These are phyloP conservation scores for Clarireedia hainanense DNA, from an alignment of 2,329 filamentous ascomycete genomes.

Conservation along the genomic window DNA sequence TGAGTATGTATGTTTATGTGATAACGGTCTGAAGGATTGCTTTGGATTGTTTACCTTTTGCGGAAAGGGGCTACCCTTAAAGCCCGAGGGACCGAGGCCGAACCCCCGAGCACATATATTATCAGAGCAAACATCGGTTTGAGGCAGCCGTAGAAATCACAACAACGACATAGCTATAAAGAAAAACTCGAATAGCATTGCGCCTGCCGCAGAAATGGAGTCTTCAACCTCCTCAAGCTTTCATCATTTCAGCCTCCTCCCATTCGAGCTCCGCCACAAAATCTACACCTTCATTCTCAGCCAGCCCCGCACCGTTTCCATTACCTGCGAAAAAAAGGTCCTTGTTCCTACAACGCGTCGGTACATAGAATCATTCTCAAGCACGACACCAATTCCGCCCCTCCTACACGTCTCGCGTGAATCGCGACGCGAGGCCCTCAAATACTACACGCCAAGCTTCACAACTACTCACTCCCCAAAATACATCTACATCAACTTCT, in stretches of 20 bases:
- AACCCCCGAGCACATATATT: too few species aligned
- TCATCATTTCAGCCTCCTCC: constrained; percentile 22
- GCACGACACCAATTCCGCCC: constrained; percentile 19
- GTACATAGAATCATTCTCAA: constrained; percentile 13
- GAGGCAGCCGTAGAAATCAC: too few species aligned
- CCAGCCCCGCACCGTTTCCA: constrained; percentile 14
- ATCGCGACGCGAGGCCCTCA: constrained; percentile 23
- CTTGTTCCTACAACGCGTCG: constrained; percentile 3
- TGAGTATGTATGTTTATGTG: too few species aligned
- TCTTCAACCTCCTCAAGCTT: constrained; percentile 14
- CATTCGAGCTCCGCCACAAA: constrained; percentile 24
- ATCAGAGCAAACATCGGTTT: too few species aligned
- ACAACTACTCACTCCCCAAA: constrained; percentile 9
- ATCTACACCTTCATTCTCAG: constrained; percentile 19
- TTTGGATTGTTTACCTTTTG: too few species aligned
- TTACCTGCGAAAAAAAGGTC: constrained; percentile 15
- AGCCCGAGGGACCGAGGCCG: too few species aligned
- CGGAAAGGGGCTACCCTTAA: too few species aligned
- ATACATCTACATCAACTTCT: constrained; percentile 18
- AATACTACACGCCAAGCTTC: constrained; percentile 13
- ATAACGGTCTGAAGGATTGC: too few species aligned
- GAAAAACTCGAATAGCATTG: too few species aligned
- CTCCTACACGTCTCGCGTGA: constrained; percentile 26
- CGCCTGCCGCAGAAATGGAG: not conserved
- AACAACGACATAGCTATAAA: too few species aligned